Evolutionary conservation across 2,329 filamentous ascomycete genomes (phyloP).

Genomic region (Blastomyces gilchristii): DNA sequence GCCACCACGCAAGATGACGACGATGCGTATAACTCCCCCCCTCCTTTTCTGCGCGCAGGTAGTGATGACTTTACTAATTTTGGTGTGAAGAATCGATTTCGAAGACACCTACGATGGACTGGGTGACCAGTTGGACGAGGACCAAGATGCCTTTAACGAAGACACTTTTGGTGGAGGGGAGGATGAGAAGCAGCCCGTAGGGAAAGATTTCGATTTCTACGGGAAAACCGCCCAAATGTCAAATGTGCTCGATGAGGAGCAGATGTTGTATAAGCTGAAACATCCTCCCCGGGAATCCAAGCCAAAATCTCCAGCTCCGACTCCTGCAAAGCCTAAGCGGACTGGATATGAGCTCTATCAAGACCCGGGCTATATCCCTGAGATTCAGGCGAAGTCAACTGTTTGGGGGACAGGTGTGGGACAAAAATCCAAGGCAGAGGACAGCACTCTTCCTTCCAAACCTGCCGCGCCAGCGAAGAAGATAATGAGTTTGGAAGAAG

Average conservation of each 20-base stretch:
- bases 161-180: constrained; percentile 67
- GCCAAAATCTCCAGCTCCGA: constrained; percentile 25
- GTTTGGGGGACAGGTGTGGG: constrained; percentile 75
- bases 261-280: constrained; percentile 70
- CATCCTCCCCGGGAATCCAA: constrained; percentile 33
- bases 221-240: constrained; percentile 82
- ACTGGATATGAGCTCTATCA: constrained; percentile 89
- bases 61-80: constrained; percentile 7
- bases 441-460: constrained; percentile 13
- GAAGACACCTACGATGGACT: constrained; percentile 96
- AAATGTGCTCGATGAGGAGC: constrained; percentile 80
- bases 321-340: constrained; percentile 50
- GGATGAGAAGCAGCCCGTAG: constrained; percentile 47
- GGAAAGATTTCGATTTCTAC: constrained; percentile 96
- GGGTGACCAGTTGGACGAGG: constrained; percentile 80
- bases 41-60: constrained; percentile 24
- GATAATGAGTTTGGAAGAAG: constrained; percentile 92
- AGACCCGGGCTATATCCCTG: constrained; percentile 71
- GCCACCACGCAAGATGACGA: constrained; percentile 46
- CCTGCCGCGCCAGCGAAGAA: constrained; percentile 48
- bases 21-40: constrained; percentile 45
- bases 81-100: constrained; percentile 58
- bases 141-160: constrained; percentile 89
- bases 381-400: constrained; percentile 83
- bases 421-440: constrained; percentile 29